phyloP scores from a whole-genome alignment of 495 filamentous ascomycete species.

The Aspergillus coremiiformis region DNA sequence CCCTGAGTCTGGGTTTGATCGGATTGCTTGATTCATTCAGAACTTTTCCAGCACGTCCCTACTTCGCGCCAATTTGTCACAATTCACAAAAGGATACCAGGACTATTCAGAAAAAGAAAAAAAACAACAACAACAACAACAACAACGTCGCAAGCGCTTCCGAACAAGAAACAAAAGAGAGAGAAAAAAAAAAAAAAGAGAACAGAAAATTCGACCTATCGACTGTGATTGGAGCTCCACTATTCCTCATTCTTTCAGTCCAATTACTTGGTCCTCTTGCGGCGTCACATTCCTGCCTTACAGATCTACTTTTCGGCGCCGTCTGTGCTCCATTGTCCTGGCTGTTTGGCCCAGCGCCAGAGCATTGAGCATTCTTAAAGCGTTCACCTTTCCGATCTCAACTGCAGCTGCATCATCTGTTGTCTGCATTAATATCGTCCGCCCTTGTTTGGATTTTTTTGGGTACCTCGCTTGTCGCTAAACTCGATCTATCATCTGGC shows the following conservation, averaged over 20 bases:
- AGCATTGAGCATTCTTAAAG: slow-evolving; percentile 29
- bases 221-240: slow-evolving; percentile 15
- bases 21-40: slow-evolving; percentile 28
- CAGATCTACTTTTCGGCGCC: slow-evolving; percentile 28
- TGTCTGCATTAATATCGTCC: slow-evolving; percentile 20
- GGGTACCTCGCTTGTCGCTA: slow-evolving; percentile 17
- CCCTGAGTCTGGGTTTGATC: slow-evolving; percentile 11
- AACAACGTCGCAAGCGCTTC: slow-evolving; percentile 3
- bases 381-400: slow-evolving; percentile 37
- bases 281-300: slow-evolving; percentile 43
- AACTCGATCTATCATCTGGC: slow-evolving; percentile 14
- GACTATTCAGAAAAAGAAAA: slow-evolving; percentile 4
- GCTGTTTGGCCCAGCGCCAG: slow-evolving; percentile 13
- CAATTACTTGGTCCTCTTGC: slow-evolving; percentile 22
- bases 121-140: no score
- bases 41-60: slow-evolving; percentile 6
- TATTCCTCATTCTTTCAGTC: slow-evolving; percentile 14
- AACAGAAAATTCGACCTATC: slow-evolving; percentile 24
- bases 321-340: slow-evolving; percentile 21
- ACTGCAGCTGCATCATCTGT: slow-evolving; percentile 28
- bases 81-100: slow-evolving; percentile 1
- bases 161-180: slow-evolving; percentile 6
- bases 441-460: slow-evolving; percentile 25
- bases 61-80: slow-evolving; percentile 7
- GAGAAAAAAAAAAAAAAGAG: slow-evolving; percentile 1